Percentiles rank a stretch among this genome's conserved stretches.
Conservation (phyloP, 345 rosid genomes). For the Pugionium dolabratum region DNA sequence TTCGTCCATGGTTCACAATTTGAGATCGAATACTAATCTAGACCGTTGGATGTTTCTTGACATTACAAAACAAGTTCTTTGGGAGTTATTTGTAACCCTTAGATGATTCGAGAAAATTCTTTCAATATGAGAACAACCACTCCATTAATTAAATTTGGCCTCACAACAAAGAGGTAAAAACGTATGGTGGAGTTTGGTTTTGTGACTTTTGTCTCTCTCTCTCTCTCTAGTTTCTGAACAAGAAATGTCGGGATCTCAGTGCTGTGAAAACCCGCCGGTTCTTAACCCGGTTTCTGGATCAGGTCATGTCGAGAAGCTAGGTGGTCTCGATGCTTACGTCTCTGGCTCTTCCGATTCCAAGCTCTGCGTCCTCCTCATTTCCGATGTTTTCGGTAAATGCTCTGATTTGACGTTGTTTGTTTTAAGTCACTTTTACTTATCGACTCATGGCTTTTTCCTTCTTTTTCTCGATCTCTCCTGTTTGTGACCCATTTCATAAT, state of each 20-base stretch:
- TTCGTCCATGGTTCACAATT: no score
- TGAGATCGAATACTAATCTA: neutral
- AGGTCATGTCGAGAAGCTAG: slow-evolving; percentile 63
- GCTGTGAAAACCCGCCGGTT: slow-evolving; percentile 73
- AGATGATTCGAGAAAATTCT: slow-evolving; percentile 9
- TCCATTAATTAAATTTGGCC: no score
- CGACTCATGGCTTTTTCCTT: no score
- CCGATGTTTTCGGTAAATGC: slow-evolving; percentile 61
- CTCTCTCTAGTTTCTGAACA: neutral
- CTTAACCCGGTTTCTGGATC: slow-evolving; percentile 52
- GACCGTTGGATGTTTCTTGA: slow-evolving; percentile 23
- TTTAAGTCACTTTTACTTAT: no score
- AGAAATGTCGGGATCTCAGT: slow-evolving; percentile 64
- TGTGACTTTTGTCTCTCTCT: neutral
- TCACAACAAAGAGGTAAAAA: no score
- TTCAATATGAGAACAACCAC: neutral
- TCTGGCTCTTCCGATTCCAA: slow-evolving; percentile 61
- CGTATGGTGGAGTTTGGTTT: neutral
- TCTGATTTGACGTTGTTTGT: no score
- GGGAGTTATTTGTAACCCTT: neutral
- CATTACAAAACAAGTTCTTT: neutral
- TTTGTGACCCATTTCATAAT: neutral
- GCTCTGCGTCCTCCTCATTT: slow-evolving; percentile 60
- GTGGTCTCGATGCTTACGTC: slow-evolving; percentile 65
- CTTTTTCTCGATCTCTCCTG: no score